Conservation (phyloP, 225 moss, liverwort and hornwort genomes). For the Ulota crispa region DNA sequence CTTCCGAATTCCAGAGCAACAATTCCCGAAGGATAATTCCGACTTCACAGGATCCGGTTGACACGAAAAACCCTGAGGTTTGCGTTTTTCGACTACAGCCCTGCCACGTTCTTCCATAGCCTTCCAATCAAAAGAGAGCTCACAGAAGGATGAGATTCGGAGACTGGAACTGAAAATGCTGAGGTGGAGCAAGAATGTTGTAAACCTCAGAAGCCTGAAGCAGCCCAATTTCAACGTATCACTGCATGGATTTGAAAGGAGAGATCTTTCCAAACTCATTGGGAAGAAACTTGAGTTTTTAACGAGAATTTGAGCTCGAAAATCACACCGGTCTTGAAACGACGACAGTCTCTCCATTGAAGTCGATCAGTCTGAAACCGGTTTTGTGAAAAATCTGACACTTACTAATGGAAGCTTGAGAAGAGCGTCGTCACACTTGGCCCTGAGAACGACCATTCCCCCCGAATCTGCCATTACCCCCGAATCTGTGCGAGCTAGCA, state of each 20-base stretch:
- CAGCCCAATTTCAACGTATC: background rate
- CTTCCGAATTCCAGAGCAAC: background rate
- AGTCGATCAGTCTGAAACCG: background rate
- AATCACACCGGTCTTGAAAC: background rate
- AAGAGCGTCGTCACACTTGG: conserved; percentile 3
- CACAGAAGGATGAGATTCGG: background rate
- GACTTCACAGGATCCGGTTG: background rate
- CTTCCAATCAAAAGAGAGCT: background rate
- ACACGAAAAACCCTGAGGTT: background rate
- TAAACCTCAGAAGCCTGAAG: background rate
- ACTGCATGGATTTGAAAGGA: background rate
- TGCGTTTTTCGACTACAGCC: background rate
- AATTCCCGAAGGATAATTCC: background rate
- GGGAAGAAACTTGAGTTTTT: background rate
- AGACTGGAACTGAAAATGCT: background rate
- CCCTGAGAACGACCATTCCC: conserved; percentile 18
- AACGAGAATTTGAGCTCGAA: background rate
- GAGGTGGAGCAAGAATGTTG: background rate
- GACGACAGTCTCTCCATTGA: background rate
- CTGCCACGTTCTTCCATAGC: background rate
- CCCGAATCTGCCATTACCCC: conserved; percentile 22
- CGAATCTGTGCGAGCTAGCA: conserved; percentile 45
- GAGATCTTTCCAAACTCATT: background rate
- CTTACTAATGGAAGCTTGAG: background rate
- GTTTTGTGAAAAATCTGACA: background rate